Base-by-base conservation (phyloP, 179 eudicot genomes). In the Pouteria campechiana region DNA sequence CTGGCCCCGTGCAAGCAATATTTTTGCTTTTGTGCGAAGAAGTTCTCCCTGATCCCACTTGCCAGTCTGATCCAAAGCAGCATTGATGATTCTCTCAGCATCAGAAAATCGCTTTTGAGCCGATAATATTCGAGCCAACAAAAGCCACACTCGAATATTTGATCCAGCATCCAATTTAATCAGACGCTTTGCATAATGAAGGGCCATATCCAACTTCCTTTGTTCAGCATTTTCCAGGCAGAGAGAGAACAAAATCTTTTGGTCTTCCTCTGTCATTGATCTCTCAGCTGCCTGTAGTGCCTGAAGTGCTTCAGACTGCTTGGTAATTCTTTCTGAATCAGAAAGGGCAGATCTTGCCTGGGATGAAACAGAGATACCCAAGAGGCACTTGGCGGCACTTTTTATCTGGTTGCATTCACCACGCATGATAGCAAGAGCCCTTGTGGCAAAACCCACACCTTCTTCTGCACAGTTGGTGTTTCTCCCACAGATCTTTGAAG, bases 41-140 rank as follows among this genome's bases (percentile, higher is more conserved):
- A 86, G 69, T 48, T 62, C 76, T 39, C 75, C 84, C 39, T 70
- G 95, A 57, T 79, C 87, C 90, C 93, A 69, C 43, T 64, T 57
- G 42, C 77, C 84, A 19, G 78, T 85, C 67, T 90, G 93, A 39
- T 81, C 90, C 25, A 90, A 46, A 72, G 93, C 95, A 32, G 67
- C 90, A 67, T 81, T 72, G 39, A 81, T 42, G 17, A 81, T 54
- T 39, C 57, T 60, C 69, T 76, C 87, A 16, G 84, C 81, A 46
- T 85, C 86, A 15, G 19, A 18, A 68, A 61, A 81, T 30, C 62
- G 62, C 57, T 81, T 79, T 40, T 72, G 83, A 17, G 84, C 95
- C 5, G 98, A 86, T 57, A 90, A 70, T 50, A 86, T 69, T 25
- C 87, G 70, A 23, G 90, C 86, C 72, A 79, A 58, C 65, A 90